Evolutionary conservation across 371 early-diverging fungal species (phyloP), one percentile per base, ranked within the genome.

Genomic region (Mucor circinelloides): DNA sequence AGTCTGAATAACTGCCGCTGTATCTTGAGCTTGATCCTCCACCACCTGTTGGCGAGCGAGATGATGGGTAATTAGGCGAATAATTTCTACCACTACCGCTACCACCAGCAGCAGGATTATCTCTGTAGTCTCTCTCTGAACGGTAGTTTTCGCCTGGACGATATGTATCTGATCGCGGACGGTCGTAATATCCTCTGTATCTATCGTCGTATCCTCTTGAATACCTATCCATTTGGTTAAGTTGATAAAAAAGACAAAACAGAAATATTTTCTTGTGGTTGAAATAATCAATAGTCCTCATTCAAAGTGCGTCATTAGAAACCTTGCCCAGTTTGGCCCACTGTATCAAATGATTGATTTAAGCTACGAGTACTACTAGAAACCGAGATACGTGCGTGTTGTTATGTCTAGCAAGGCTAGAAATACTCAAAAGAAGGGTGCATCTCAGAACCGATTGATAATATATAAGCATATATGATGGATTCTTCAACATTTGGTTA

Each of bases 131-230:
- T 63, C 80, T 64, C 23, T 79, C 79, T 30, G 74, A 67, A 4
- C 81, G 73, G 56, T 83, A 83, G 21, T 62, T 77, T 64, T 83
- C 84, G n/a, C 71, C 69, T 19, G 84, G 78, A 21, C 84, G 40
- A 60, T 81, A 81, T 2, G 78, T 75, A 46, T 83, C 84, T 19
- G 78, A 79, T 10, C 84, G 73, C 6, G 84, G 81, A 25, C 81
- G 63, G 15, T 79, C 78, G 55, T 76, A 81, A 62, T 83, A 79
- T 5, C 77, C 71, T 66, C 81, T 44, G 48, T 81, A 81, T 31
- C 84, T 70, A 25, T 83, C 84, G 42, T 81, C 76, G 66, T 83
- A 83, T 40, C 79, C 74, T 28, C 80, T 70, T 19, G 76, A 72
- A 63, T 83, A 80, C 61, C 83, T 71, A 36, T 82, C 77, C 81